These are phyloP conservation scores for Epichloe uncinata DNA, from an alignment of 2,329 filamentous ascomycete genomes.

Conservation along the genomic window DNA sequence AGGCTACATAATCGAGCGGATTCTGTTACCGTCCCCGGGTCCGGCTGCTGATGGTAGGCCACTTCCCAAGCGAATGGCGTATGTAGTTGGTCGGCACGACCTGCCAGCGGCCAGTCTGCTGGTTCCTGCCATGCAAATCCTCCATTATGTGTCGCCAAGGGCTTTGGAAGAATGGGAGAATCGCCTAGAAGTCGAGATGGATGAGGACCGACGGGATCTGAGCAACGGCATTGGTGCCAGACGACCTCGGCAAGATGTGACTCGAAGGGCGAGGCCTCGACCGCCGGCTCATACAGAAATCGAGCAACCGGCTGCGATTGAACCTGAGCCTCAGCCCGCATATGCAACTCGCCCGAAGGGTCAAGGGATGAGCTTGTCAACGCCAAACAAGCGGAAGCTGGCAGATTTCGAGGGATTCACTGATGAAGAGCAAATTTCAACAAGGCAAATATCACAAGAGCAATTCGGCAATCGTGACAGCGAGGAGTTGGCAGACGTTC, in stretches of 20 bases:
- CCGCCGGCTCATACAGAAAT: conserved; percentile 16
- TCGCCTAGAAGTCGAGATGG: conserved; percentile 27
- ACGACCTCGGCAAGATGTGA: conserved; percentile 5
- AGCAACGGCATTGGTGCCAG: conserved; percentile 14
- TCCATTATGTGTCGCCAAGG: conserved; percentile 45
- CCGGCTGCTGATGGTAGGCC: conserved; percentile 21
- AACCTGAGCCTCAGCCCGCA: conserved; percentile 10
- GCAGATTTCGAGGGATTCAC: conserved; percentile 18
- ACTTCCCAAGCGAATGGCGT: conserved; percentile 32
- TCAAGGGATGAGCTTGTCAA: conserved; percentile 22
- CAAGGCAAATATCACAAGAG: conserved; percentile 16
- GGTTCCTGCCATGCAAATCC: conserved; percentile 32
- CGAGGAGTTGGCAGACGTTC: background rate
- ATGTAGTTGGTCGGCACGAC: conserved; percentile 42
- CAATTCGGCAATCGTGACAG: conserved; percentile 3
- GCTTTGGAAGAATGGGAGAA: conserved; percentile 45
- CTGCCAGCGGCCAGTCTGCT: conserved; percentile 33
- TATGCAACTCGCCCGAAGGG: conserved; percentile 12
- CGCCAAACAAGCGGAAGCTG: conserved; percentile 20
- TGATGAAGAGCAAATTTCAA: conserved; percentile 17
- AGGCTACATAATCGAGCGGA: conserved; percentile 43
- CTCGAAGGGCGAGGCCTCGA: conserved; percentile 12
- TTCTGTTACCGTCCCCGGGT: conserved; percentile 29
- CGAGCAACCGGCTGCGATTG: conserved; percentile 15
- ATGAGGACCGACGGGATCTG: conserved; percentile 22